These are phyloP conservation scores for Pugionium cornutum DNA, from an alignment of 345 rosid species.

Conservation along the genomic window DNA sequence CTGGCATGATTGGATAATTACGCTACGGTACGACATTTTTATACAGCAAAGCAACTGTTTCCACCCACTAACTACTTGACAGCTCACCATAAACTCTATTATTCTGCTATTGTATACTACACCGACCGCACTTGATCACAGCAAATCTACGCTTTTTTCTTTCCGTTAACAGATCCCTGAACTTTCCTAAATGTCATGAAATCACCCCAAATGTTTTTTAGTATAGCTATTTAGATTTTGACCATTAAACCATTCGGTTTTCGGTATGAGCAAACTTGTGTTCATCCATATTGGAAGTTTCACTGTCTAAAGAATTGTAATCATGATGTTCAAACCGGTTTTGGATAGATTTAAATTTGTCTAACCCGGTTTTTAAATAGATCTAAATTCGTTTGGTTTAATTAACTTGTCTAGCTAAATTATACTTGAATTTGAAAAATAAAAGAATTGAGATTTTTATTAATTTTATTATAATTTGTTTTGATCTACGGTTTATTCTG, in stretches of 20 bases:
- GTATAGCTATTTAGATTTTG: neutral
- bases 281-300: neutral
- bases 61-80: conserved; percentile 39
- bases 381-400: neutral
- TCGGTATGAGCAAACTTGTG: neutral
- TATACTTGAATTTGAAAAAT: too few relatives aligned
- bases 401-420: too few relatives aligned
- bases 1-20: conserved; percentile 38
- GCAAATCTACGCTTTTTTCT: neutral
- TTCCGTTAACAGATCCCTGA: neutral
- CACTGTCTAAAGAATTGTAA: neutral
- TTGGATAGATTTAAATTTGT: neutral
- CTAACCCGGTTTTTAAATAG: neutral
- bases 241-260: neutral
- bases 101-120: neutral
- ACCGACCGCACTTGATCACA: conserved; percentile 15
- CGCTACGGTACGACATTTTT: conserved; percentile 26
- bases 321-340: too few relatives aligned
- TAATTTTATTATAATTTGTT: too few relatives aligned
- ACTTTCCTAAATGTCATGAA: neutral
- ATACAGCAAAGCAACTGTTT: conserved; percentile 38
- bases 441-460: too few relatives aligned
- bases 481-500: too few relatives aligned
- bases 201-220: conserved; percentile 10
- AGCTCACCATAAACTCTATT: conserved; percentile 30